Percentiles rank a stretch among this genome's conserved stretches.
phyloP scores from a whole-genome alignment of 2,329 filamentous ascomycete genomes.

The Bipolaris gigantea region DNA sequence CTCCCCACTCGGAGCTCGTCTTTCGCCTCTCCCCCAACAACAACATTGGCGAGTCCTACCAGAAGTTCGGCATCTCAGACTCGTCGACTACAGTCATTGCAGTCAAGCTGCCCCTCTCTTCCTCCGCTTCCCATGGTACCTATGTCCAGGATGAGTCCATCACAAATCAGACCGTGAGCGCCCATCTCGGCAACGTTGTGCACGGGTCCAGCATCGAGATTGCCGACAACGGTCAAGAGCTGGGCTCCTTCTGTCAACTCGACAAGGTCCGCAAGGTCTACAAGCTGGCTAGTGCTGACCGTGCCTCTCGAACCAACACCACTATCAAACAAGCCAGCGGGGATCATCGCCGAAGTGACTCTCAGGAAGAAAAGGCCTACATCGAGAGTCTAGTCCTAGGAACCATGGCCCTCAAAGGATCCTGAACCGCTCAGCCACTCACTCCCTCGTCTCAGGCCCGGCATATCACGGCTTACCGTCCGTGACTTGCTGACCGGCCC shows the following conservation, averaged over 20 bases:
- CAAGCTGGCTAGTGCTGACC: conserved; percentile 68
- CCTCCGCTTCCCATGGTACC: background rate
- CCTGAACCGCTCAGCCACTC: conserved; percentile 27
- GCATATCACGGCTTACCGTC: background rate
- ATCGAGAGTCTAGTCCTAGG: conserved; percentile 72
- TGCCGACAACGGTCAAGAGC: conserved; percentile 33
- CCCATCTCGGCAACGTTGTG: conserved; percentile 31
- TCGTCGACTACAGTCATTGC: conserved; percentile 73
- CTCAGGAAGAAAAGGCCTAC: conserved; percentile 53
- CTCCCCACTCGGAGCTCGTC: conserved; percentile 88
- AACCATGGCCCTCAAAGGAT: conserved; percentile 75
- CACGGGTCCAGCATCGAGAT: conserved; percentile 30
- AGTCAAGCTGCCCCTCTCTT: conserved; percentile 68
- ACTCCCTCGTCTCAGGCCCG: background rate
- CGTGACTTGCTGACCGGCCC: background rate
- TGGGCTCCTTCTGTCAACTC: conserved; percentile 58
- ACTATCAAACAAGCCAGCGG: conserved; percentile 28
- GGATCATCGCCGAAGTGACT: conserved; percentile 31
- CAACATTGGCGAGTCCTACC: conserved; percentile 91
- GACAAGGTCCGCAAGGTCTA: conserved; percentile 79
- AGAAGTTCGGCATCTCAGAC: conserved; percentile 78
- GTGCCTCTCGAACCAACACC: conserved; percentile 37
- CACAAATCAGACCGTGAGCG: conserved; percentile 29
- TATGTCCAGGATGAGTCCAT: conserved; percentile 11
- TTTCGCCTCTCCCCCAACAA: conserved; percentile 78